Percentiles rank a stretch among this genome's conserved stretches.
Conservation (phyloP, 768 basidiomycete genomes). For the Podaxis sp. region DNA sequence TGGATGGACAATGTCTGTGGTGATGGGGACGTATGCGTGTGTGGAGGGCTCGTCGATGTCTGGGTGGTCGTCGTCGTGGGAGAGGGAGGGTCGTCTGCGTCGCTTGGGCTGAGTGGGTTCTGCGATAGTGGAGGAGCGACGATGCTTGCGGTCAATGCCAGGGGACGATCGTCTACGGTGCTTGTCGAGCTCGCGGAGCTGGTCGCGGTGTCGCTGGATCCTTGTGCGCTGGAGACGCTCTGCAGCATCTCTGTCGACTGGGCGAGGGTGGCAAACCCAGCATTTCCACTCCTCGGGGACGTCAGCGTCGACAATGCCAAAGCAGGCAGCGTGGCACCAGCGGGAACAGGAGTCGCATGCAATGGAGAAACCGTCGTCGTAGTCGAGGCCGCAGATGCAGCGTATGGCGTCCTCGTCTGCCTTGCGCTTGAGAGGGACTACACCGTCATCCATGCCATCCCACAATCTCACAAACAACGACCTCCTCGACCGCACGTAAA, state of each 20-base stretch:
- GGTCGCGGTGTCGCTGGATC: slow-evolving; percentile 17
- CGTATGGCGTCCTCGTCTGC: slow-evolving; percentile 43
- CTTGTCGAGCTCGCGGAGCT: background rate
- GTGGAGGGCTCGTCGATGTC: slow-evolving; percentile 50
- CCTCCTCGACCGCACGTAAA: no score
- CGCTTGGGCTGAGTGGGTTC: slow-evolving; percentile 16
- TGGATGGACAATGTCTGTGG: slow-evolving; percentile 43
- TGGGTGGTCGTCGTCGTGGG: slow-evolving; percentile 43
- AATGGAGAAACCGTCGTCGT: slow-evolving; percentile 85
- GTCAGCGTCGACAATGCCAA: slow-evolving; percentile 52
- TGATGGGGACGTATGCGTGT: slow-evolving; percentile 46
- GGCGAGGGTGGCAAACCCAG: slow-evolving; percentile 48
- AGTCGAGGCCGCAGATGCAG: slow-evolving; percentile 73
- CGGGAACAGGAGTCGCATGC: slow-evolving; percentile 80
- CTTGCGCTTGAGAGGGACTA: slow-evolving; percentile 8
- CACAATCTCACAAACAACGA: no score
- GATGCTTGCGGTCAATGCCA: slow-evolving; percentile 22
- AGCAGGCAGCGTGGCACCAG: slow-evolving; percentile 87
- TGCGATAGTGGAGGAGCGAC: slow-evolving; percentile 24
- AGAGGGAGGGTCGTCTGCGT: slow-evolving; percentile 14
- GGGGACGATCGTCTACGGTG: background rate
- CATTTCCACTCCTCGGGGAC: slow-evolving; percentile 81
- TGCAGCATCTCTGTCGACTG: slow-evolving; percentile 47
- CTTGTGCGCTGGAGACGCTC: slow-evolving; percentile 41
- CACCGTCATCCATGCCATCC: no score